Evolutionary conservation across 2,329 filamentous ascomycete species (phyloP), one percentile per base, ranked within the genome.

Genomic region (Tolypocladium guangdongense): DNA sequence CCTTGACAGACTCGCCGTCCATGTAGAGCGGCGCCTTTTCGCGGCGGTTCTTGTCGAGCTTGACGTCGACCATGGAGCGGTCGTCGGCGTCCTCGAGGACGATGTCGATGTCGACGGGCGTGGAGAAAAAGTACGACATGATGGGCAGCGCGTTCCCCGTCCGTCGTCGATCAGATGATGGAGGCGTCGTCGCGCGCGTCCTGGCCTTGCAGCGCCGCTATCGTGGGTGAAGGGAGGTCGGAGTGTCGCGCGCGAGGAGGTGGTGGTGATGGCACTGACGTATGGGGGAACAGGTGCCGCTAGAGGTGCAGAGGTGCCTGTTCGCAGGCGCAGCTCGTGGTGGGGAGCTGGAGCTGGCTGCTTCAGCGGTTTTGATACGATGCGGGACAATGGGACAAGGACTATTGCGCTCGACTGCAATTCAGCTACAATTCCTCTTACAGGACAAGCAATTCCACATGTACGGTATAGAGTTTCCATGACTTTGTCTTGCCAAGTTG

Each of bases 121-220:
- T 96, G 63, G 91, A 91, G 78, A 97, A 99, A 77, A 95, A 95
- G 76, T 95, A 95, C 62, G 93, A 95, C 93, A 97, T 96, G 63
- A 60, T 70, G 64, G 62, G 58, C 55, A 54, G 54, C 7, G 43
- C 6, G 8, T 20, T 32, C 43, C 27, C 43, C 16, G 24, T 30
- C 8, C 43, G 43, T 32, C 27, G 24, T 32, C 24, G 43, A 4
- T 46, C 6, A 32, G 30, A 30, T 30, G 43, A 47, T 30, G 8
- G 30, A 10, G 27, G 43, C 20, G 37, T 45, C 27, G 27, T 20
- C 41, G 48, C 36, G 51, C 54, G 51, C 36, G 36, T 22, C 46
- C 38, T 41, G 41, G 22, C n/a, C 14, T 20, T 37, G 24, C 5
- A 36, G 50, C 43, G 43, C 43, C 43, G 38, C 32, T 46, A 32